These are phyloP conservation scores for Penicillium desertorum DNA, from an alignment of 495 filamentous ascomycete genomes.

Conservation along the genomic window DNA sequence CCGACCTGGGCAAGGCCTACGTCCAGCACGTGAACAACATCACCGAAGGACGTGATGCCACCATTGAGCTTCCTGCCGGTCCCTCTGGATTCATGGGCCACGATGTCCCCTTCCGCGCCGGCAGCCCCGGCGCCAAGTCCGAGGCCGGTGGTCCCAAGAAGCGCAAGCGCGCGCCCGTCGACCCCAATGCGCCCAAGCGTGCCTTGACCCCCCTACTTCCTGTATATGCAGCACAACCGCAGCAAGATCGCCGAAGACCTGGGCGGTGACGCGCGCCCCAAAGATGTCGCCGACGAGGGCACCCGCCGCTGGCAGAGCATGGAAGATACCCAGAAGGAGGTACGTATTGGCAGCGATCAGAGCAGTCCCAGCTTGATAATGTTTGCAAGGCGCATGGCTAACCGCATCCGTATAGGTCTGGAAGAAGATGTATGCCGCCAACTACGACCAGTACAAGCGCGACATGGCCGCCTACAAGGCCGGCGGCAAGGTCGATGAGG, in stretches of 20 bases:
- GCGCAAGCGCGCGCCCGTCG: slow-evolving; percentile 76
- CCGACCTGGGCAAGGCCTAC: slow-evolving; percentile 73
- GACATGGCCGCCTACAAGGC: slow-evolving; percentile 71
- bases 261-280: slow-evolving; percentile 65
- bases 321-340: slow-evolving; percentile 68
- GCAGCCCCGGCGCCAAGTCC: slow-evolving; percentile 40
- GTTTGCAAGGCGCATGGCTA: background rate
- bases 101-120: slow-evolving; percentile 41
- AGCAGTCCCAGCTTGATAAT: background rate
- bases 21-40: slow-evolving; percentile 78
- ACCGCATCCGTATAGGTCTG: slow-evolving; percentile 52
- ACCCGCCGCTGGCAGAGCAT: slow-evolving; percentile 79
- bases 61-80: slow-evolving; percentile 52
- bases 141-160: slow-evolving; percentile 71
- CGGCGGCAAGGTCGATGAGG: slow-evolving; percentile 30
- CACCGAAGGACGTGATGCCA: slow-evolving; percentile 59
- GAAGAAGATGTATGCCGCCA: slow-evolving; percentile 73
- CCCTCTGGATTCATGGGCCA: slow-evolving; percentile 48
- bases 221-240: slow-evolving; percentile 85
- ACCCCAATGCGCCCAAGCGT: slow-evolving; percentile 93
- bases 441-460: slow-evolving; percentile 70
- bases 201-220: slow-evolving; percentile 92
- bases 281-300: slow-evolving; percentile 79
- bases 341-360: slow-evolving; percentile 48
- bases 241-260: slow-evolving; percentile 73